Base-by-base conservation (phyloP, 148 eudicot species). In the Vaccinium macrocarpon region DNA sequence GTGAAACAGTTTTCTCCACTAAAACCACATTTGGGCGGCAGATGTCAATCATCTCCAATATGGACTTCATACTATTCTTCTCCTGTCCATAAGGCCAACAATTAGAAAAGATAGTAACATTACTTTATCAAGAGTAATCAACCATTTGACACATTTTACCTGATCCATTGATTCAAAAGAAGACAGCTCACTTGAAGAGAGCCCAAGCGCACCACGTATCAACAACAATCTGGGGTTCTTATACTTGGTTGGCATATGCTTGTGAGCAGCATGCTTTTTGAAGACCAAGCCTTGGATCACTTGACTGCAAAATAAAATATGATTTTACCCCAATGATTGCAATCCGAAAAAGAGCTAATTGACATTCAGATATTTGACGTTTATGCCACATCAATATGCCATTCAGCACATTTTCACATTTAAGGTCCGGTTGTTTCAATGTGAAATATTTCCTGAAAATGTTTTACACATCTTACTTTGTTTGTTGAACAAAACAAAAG, bases 251-350 rank as follows among this genome's bases (percentile, higher is more conserved):
- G 91, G 91, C 99, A 96, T 96, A 88, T 92, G 99, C 80, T 95
- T 96, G 91, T 95, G 99, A 71, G 99, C 98, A 82, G 99, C 99
- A 87, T 92, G 97, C 91, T 96, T 96, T 81, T 92, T 96, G 87
- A 96, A 96, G 86, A 96, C 99, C 88, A 95, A 79, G 11, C 99
- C 99, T 86, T 89, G 90, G 76, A 96, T 76, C 68, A 96, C 52
- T 89, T 89, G 91, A 85, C 98, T 93, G 93, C 88, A 91, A 84
- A 78, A 71, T 48, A 15, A 84, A 75, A 78, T 35, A 8, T 38
- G 15, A 82, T 55, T 82, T 21, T 35, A 73, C 2, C 48, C 66
- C 49, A 38, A 32, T 70, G 13, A 53, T 32, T 73, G n/a, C 62
- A 82, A 19, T 82, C 18, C 1, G 23, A 19, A 82, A 57, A 29